Base-by-base conservation (phyloP, 2,329 filamentous ascomycete species). In the Ciborinia camelliae region DNA sequence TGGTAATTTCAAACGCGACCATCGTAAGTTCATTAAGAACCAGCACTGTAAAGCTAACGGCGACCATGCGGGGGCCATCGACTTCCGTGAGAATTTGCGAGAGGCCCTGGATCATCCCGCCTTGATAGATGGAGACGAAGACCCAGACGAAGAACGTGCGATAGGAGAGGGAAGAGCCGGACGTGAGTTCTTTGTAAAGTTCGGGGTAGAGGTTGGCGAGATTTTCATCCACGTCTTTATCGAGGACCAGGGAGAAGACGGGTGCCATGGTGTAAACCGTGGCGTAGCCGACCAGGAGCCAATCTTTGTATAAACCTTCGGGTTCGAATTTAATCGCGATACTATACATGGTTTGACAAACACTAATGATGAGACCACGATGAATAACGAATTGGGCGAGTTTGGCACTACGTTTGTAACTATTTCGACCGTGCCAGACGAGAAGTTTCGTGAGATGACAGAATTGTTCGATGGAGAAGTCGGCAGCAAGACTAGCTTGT, bases 401-500 rank as follows among this genome's bases (percentile, higher is more conserved):
- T 79, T 99, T 99, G 35, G 95, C 95, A 66, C 88, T 92, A 53
- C 96, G 87, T 78, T 98, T 98, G 82, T 99, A 99, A 71, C 89
- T 94, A 79, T 99, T 99, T 39, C 96, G 88, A 0, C 95, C 95
- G 75, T 99, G 96, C 95, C 96, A 99, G 45, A 99, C 92, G n/a
- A 99, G 85, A 1, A 99, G 84, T 77, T 98, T 99, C 58, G 94
- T 96, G 26, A 99, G 80, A 75, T 99, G 92, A 73, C 88, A 90
- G 78, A 99, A 99, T 73, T 97, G 93, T 66, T 92, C 91, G 71
- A 99, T 96, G 66, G 90, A 95, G 77, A 99, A 99, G 76, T 99
- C 95, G 14, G 95, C 96, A 0, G 96, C 96, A 54, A 99, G 83
- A 74, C 90, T 95, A 43, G 95, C 95, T 80, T 99, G 95, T 28